Percentiles rank a stretch among this genome's conserved stretches.
Evolutionary conservation across 345 rosid genomes (phyloP).

Genomic region (Leavenworthia alabamica): DNA sequence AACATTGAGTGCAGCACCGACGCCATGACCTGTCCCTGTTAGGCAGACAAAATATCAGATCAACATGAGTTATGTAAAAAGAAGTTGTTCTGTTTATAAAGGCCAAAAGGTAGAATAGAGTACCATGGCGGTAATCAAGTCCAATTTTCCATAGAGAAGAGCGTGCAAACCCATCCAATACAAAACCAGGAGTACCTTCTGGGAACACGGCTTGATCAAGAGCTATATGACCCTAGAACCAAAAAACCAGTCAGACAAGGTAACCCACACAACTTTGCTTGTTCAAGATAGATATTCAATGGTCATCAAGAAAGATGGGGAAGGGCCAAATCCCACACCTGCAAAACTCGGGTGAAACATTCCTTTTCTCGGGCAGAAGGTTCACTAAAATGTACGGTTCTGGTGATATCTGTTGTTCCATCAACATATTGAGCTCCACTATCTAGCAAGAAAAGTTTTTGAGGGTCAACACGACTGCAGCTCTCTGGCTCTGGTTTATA

Average conservation of each 20-base stretch:
- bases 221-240: slow-evolving; percentile 91
- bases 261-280: neutral
- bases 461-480: slow-evolving; percentile 69
- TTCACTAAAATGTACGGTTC: slow-evolving; percentile 87
- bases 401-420: slow-evolving; percentile 94
- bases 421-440: slow-evolving; percentile 96
- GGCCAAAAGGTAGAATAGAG: slow-evolving; percentile 11
- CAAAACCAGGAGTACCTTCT: slow-evolving; percentile 89
- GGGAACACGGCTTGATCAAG: slow-evolving; percentile 93
- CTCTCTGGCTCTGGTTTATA: slow-evolving; percentile 79
- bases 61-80: neutral
- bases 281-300: neutral
- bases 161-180: slow-evolving; percentile 88
- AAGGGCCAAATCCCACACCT: slow-evolving; percentile 38
- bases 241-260: slow-evolving; percentile 6
- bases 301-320: neutral
- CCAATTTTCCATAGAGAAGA: slow-evolving; percentile 91
- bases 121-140: slow-evolving; percentile 97
- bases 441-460: slow-evolving; percentile 73
- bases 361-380: slow-evolving; percentile 76
- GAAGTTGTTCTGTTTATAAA: neutral
- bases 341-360: slow-evolving; percentile 88
- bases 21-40: slow-evolving; percentile 95
- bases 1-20: slow-evolving; percentile 91
- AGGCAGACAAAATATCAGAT: slow-evolving; percentile 20